These are phyloP conservation scores for Zygnema circumcarinatum DNA, from an alignment of 139 green algal species.

Conservation along the genomic window DNA sequence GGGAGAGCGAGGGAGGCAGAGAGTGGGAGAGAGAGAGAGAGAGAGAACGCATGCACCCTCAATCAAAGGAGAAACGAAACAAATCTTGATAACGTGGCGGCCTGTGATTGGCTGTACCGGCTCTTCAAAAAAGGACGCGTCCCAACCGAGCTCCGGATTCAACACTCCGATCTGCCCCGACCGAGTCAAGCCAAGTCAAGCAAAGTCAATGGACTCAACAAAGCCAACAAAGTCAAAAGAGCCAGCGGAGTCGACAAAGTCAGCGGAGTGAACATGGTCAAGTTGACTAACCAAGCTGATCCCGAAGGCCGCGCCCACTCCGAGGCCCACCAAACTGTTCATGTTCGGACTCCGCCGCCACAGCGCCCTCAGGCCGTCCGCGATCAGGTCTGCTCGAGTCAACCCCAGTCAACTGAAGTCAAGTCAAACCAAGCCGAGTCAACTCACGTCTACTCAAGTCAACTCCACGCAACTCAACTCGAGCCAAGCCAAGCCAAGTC, in stretches of 20 bases:
- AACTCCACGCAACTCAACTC: no score
- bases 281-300: slow-evolving; percentile 53
- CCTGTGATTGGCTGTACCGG: no score
- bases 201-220: slow-evolving; percentile 2
- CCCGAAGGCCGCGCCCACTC: slow-evolving; percentile 74
- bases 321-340: slow-evolving; percentile 89
- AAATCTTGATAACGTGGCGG: no score
- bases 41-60: slow-evolving; percentile 11
- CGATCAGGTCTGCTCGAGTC: slow-evolving; percentile 59
- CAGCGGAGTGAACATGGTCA: not conserved
- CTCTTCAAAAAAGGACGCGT: slow-evolving; percentile 87
- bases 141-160: slow-evolving; percentile 66
- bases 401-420: no score
- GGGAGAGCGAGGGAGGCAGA: no score
- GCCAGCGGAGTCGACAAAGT: not conserved
- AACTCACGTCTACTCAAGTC: no score
- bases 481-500: no score
- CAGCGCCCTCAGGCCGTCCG: slow-evolving; percentile 75
- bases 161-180: slow-evolving; percentile 33
- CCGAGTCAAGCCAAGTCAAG: not conserved
- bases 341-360: slow-evolving; percentile 81
- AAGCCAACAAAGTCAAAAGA: slow-evolving; percentile 6
- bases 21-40: no score
- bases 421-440: no score
- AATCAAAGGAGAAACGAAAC: no score